Percentiles rank a stretch among this genome's conserved stretches.
phyloP scores from a whole-genome alignment of 768 basidiomycete species.

The Boletus pseudopeckii region DNA sequence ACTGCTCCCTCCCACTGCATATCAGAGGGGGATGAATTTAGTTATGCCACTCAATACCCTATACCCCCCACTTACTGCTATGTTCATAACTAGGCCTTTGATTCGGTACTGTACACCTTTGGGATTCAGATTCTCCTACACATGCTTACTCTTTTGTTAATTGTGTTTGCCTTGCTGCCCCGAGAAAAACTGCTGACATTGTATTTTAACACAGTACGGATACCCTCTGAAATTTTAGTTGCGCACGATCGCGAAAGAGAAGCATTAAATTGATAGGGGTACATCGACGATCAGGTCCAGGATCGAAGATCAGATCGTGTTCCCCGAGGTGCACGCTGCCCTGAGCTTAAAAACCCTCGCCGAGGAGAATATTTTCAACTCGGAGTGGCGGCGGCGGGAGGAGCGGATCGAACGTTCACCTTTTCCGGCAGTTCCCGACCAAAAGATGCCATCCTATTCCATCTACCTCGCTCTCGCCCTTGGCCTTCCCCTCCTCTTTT shows the following conservation, averaged over 20 bases:
- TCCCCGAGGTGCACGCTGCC: conserved; percentile 17
- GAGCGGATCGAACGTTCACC: not conserved
- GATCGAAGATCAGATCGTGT: conserved; percentile 30
- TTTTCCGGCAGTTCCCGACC: conserved; percentile 14
- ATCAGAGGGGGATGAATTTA: conserved; percentile 25
- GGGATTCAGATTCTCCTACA: conserved; percentile 5
- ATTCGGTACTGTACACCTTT: conserved; percentile 27
- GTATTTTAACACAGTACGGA: conserved; percentile 13
- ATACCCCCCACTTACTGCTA: conserved; percentile 29
- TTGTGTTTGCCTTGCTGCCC: conserved; percentile 8
- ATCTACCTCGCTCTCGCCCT: conserved; percentile 31
- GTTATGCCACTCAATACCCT: conserved; percentile 11
- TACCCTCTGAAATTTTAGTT: conserved; percentile 14
- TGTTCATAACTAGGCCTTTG: conserved; percentile 26
- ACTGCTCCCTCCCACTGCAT: conserved; percentile 37
- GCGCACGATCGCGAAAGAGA: not conserved
- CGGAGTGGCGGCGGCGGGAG: conserved; percentile 1
- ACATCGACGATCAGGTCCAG: conserved; percentile 28
- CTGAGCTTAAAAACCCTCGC: too few relatives aligned
- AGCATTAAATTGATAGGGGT: conserved; percentile 21
- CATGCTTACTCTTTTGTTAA: conserved; percentile 16
- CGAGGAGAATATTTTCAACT: too few relatives aligned
- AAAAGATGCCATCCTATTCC: conserved; percentile 13
- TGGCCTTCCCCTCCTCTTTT: conserved; percentile 29
- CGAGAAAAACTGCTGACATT: conserved; percentile 4